These are phyloP conservation scores for Boletus insuetus DNA, from an alignment of 768 basidiomycete genomes.

Conservation along the genomic window DNA sequence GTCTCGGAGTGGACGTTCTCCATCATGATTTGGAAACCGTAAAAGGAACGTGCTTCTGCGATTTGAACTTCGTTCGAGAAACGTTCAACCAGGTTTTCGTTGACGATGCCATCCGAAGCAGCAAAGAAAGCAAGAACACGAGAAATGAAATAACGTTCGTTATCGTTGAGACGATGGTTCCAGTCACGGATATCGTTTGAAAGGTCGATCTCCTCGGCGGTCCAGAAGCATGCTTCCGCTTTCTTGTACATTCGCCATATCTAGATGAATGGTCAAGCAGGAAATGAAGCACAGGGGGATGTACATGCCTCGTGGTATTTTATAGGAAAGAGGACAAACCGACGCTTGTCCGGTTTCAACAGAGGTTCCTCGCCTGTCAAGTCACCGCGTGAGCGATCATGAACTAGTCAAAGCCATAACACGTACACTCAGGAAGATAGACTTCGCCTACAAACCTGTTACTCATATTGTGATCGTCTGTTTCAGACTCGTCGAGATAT, in stretches of 20 bases:
- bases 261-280: slow-evolving; percentile 36
- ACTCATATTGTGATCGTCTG: not conserved
- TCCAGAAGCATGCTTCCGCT: slow-evolving; percentile 92
- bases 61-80: slow-evolving; percentile 86
- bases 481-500: not conserved
- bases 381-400: not conserved
- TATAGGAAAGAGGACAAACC: slow-evolving; percentile 93
- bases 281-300: not conserved
- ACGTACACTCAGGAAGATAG: slow-evolving; percentile 19
- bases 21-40: slow-evolving; percentile 99
- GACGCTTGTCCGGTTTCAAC: slow-evolving; percentile 65
- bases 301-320: slow-evolving; percentile 77
- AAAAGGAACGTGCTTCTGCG: slow-evolving; percentile 74
- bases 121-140: slow-evolving; percentile 97
- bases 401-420: not conserved
- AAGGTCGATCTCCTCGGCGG: slow-evolving; percentile 87
- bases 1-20: slow-evolving; percentile 97
- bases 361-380: slow-evolving; percentile 62
- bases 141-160: slow-evolving; percentile 90
- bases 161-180: slow-evolving; percentile 72
- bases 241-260: slow-evolving; percentile 96
- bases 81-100: slow-evolving; percentile 92
- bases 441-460: slow-evolving; percentile 18
- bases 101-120: slow-evolving; percentile 93
- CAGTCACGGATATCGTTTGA: slow-evolving; percentile 84